Base-by-base conservation (phyloP, 164 flowering plant genomes). In the Vitis cinerea region DNA sequence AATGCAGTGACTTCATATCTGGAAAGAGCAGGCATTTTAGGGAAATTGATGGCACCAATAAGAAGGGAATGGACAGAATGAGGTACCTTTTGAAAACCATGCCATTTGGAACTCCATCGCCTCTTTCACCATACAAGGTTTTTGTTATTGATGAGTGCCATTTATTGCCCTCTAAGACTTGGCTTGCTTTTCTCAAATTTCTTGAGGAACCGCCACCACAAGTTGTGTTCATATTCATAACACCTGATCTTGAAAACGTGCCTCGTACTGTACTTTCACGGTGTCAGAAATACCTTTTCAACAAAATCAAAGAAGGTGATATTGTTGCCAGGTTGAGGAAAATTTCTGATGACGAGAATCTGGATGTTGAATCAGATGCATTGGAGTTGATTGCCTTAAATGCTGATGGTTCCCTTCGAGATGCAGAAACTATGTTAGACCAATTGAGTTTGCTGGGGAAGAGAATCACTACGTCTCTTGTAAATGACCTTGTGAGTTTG, bases 381-480 rank as follows among this genome's bases (percentile, higher is more conserved):
- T 71, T 96, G 68, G 88, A 93, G 54, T 75, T 93, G 81, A 96
- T 96, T 80, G 97, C 98, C 61, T 71, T 83, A 76, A 93, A 91
- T 80, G 92, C 97, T 15, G 98, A 93, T 81, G 99, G 99, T 71
- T 96, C 99, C 50, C 88, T 93, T 64, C 83, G 91, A 64, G 97
- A 93, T 83, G 99, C 99, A 17, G 99, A 96, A 81, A 93, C 98
- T 19, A 89, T 96, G 95, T 68, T 96, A 66, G 99, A 96, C 65
- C 99, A 96, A 80, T 79, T 96, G 84, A 91, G 91, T 75, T 84
- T 91, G 80, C 82, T 96, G 50, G 98, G 99, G 17, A 96, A 89
- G 79, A 82, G 80, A 76, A 89, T 96, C 67, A 88, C 97, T 1
- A 72, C 85, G n/a, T 78, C 95, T 68, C 86, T 93, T 49, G 99